These are phyloP conservation scores for Fusarium gaditjirri DNA, from an alignment of 2,329 filamentous ascomycete genomes.

Conservation along the genomic window DNA sequence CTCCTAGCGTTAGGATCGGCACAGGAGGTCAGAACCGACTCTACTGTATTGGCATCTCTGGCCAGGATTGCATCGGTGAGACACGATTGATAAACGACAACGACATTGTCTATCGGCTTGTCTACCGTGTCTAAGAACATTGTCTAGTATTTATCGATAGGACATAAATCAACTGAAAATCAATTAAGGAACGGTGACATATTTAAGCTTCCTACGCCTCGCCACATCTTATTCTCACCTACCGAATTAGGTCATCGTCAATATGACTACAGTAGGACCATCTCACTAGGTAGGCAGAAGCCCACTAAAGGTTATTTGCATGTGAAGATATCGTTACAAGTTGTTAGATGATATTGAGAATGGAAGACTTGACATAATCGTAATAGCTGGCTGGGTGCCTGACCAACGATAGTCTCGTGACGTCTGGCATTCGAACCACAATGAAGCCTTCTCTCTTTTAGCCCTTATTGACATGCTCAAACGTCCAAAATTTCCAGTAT, in stretches of 20 bases:
- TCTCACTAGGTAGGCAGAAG: background rate
- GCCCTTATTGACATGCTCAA: rapidly evolving
- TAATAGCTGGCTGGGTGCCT: no score
- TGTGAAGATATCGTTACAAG: background rate
- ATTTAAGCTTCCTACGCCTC: rapidly evolving
- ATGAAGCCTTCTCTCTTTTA: background rate
- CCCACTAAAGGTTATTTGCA: rapidly evolving
- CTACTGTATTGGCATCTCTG: rapidly evolving
- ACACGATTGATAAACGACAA: background rate
- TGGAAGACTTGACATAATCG: background rate
- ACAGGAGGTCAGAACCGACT: rapidly evolving
- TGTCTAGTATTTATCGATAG: rapidly evolving
- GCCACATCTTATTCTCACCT: background rate
- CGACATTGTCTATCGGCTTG: no score
- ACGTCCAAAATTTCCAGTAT: rapidly evolving
- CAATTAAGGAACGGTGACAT: rapidly evolving
- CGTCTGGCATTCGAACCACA: background rate
- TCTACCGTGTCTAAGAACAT: rapidly evolving
- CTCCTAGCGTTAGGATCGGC: background rate
- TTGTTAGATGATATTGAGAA: rapidly evolving
- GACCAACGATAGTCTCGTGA: background rate
- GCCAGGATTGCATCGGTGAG: background rate
- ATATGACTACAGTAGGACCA: background rate
- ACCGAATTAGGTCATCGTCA: background rate
- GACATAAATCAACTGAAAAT: rapidly evolving